These are phyloP conservation scores for Brassica nigra DNA, from an alignment of 345 rosid species.

Conservation along the genomic window DNA sequence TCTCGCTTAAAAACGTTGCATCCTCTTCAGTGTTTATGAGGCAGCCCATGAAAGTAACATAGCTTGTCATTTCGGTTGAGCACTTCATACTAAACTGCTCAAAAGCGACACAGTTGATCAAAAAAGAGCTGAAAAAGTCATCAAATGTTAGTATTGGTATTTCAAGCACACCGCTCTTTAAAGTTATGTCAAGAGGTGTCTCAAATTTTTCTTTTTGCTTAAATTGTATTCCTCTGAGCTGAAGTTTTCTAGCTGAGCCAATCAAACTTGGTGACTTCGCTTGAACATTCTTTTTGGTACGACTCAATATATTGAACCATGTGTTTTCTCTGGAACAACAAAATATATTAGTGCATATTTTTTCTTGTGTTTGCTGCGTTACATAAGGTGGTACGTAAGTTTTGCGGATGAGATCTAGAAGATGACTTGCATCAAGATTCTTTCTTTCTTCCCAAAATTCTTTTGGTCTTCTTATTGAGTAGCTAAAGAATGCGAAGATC, in stretches of 20 bases:
- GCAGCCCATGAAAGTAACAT: slow-evolving; percentile 55
- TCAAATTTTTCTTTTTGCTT: slow-evolving; percentile 30
- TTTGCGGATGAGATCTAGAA: slow-evolving; percentile 30
- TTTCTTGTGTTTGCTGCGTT: neutral
- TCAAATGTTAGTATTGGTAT: slow-evolving; percentile 48
- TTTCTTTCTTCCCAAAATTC: neutral
- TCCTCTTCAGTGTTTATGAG: slow-evolving; percentile 49
- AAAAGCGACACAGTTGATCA: slow-evolving; percentile 57
- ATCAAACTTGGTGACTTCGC: slow-evolving; percentile 15
- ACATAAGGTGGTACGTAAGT: slow-evolving; percentile 7
- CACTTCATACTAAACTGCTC: slow-evolving; percentile 51
- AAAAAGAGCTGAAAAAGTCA: slow-evolving; percentile 45
- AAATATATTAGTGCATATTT: neutral
- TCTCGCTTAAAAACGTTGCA: slow-evolving; percentile 49
- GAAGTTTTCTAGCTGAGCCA: slow-evolving; percentile 50
- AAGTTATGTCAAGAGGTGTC: slow-evolving; percentile 52
- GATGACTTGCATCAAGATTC: slow-evolving; percentile 6
- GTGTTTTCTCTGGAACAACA: neutral
- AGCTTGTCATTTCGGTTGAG: slow-evolving; percentile 51
- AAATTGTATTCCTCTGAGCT: slow-evolving; percentile 46
- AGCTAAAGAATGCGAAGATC: neutral
- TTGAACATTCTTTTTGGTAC: neutral
- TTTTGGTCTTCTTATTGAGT: neutral
- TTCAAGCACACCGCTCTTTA: slow-evolving; percentile 45
- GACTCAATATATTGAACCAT: neutral